These are phyloP conservation scores for Hevea brasiliensis DNA, from an alignment of 345 rosid species.

Conservation along the genomic window DNA sequence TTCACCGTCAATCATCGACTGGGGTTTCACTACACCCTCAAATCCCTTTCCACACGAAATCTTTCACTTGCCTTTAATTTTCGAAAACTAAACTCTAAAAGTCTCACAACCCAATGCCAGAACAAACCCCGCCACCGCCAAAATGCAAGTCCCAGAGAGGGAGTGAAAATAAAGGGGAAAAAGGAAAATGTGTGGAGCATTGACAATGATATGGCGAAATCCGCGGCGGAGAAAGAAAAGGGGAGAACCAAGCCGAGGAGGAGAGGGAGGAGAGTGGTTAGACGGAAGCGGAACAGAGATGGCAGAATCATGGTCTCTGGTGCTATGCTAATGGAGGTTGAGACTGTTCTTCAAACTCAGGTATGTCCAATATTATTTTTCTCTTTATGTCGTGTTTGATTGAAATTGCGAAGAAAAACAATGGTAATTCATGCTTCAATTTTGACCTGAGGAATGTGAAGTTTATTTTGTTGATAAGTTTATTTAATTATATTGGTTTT, in stretches of 20 bases:
- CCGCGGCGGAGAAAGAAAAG: slow-evolving; percentile 17
- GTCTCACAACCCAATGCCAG: slow-evolving; percentile 30
- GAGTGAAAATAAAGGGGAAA: slow-evolving; percentile 45
- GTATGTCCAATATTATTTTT: slow-evolving; percentile 24
- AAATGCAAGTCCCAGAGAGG: slow-evolving; percentile 30
- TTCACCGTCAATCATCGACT: slow-evolving; percentile 12
- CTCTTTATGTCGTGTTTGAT: background rate
- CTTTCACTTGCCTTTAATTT: slow-evolving; percentile 2
- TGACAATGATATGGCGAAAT: slow-evolving; percentile 64
- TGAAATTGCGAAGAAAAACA: background rate
- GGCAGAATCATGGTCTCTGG: slow-evolving; percentile 61
- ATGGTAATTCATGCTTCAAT: background rate
- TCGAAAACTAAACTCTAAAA: slow-evolving; percentile 8
- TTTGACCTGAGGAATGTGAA: too few relatives aligned
- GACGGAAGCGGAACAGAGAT: slow-evolving; percentile 39
- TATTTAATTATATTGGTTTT: too few relatives aligned
- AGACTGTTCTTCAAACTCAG: slow-evolving; percentile 89
- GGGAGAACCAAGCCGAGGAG: slow-evolving; percentile 39
- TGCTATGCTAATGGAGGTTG: slow-evolving; percentile 70
- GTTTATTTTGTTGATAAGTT: too few relatives aligned
- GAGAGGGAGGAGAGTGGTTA: slow-evolving; percentile 47
- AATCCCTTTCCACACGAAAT: slow-evolving; percentile 11
- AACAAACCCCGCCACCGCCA: slow-evolving; percentile 30
- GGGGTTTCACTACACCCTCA: slow-evolving; percentile 33
- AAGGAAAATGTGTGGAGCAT: slow-evolving; percentile 80